These are phyloP conservation scores for Tetrahymena borealis DNA, from an alignment of 73 alveolate genomes.

Conservation along the genomic window DNA sequence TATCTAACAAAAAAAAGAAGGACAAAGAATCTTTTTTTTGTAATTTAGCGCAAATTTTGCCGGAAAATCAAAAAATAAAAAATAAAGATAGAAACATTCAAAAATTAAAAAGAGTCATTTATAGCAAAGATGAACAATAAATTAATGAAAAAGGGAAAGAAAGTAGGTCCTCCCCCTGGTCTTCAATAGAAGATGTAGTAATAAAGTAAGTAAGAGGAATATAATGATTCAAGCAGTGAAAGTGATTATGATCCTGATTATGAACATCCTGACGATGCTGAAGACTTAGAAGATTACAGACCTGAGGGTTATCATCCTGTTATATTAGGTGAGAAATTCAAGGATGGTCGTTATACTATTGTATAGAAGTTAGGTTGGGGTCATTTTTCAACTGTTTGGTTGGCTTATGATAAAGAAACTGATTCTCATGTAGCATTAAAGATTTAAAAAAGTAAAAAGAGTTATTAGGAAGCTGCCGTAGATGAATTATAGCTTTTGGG, in stretches of 20 bases:
- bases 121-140: background rate
- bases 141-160: background rate
- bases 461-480: conserved; percentile 67
- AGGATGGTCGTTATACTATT: conserved; percentile 28
- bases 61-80: background rate
- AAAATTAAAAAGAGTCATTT: background rate
- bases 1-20: background rate
- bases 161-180: conserved; percentile 1
- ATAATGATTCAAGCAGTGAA: background rate
- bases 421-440: conserved; percentile 77
- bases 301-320: conserved; percentile 46
- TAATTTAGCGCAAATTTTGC: background rate
- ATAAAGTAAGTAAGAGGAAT: background rate
- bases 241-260: conserved; percentile 72
- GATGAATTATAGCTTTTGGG: conserved; percentile 51
- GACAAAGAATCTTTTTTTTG: background rate
- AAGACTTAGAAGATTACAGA: conserved; percentile 38
- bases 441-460: conserved; percentile 75
- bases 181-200: background rate
- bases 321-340: conserved; percentile 26
- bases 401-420: conserved; percentile 43
- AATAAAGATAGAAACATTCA: background rate
- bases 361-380: conserved; percentile 56
- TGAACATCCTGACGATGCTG: conserved; percentile 32
- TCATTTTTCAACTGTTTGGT: conserved; percentile 55